phyloP scores from a whole-genome alignment of 2,329 filamentous ascomycete genomes.

The Paraphoma sp. region DNA sequence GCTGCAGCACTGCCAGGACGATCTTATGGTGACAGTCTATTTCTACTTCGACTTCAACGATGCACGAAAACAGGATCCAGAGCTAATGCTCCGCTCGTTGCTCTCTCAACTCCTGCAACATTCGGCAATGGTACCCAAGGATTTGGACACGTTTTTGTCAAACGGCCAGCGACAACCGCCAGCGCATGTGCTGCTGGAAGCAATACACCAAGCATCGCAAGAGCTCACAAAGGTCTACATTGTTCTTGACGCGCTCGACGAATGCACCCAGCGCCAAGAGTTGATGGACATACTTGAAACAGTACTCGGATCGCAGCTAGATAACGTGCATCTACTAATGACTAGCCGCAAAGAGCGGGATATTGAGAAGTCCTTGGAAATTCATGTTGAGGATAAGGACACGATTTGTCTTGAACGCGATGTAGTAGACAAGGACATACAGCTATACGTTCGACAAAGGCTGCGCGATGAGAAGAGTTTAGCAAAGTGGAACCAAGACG shows the following conservation, averaged over 20 bases:
- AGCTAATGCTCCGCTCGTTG: conserved; percentile 48
- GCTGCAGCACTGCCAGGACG: conserved; percentile 19
- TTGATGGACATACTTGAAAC: conserved; percentile 28
- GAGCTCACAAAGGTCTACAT: conserved; percentile 23
- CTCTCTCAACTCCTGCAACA: conserved; percentile 43
- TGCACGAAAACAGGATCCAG: conserved; percentile 41
- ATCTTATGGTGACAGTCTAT: conserved; percentile 18
- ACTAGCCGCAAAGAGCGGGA: conserved; percentile 39
- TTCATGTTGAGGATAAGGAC: conserved; percentile 14
- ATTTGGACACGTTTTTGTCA: conserved; percentile 34
- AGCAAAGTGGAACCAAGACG: conserved; percentile 32
- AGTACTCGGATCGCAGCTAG: conserved; percentile 26
- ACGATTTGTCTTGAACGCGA: conserved; percentile 28
- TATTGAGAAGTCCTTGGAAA: conserved; percentile 29
- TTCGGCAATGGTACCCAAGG: conserved; percentile 9
- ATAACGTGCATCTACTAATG: conserved; percentile 31
- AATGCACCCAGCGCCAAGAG: conserved; percentile 28
- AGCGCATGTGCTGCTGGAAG: conserved; percentile 23
- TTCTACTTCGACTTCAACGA: conserved; percentile 50
- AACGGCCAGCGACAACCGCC: conserved; percentile 32
- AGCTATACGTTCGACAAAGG: conserved; percentile 37
- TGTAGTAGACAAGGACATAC: conserved; percentile 36
- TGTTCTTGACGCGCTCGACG: conserved; percentile 39
- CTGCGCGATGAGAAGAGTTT: conserved; percentile 40
- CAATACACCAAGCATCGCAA: conserved; percentile 30